Percentiles rank a stretch among this genome's conserved stretches.
phyloP scores from a whole-genome alignment of 257 asterid genomes.

The Solanum paucissectum region DNA sequence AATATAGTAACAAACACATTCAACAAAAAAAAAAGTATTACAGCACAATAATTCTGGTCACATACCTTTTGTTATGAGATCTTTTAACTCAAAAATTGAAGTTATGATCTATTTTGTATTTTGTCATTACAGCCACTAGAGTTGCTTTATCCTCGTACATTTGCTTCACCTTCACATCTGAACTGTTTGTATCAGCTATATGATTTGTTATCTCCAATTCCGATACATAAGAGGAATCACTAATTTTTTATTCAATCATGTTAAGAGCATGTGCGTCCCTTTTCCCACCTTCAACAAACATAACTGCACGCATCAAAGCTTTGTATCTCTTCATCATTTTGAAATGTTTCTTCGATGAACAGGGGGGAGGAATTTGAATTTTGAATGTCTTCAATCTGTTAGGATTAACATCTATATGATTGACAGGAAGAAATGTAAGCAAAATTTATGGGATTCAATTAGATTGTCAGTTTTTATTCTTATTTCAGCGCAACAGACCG shows the following conservation, averaged over 20 bases:
- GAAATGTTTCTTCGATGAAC: no score
- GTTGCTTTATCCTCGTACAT: background rate
- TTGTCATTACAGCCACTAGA: background rate
- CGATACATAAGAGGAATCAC: background rate
- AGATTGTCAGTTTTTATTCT: background rate
- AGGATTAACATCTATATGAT: background rate
- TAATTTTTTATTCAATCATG: background rate
- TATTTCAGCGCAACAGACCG: no score
- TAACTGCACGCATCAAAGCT: background rate
- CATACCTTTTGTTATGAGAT: no score
- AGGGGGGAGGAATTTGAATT: background rate
- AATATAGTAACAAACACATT: background rate
- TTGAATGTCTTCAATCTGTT: background rate
- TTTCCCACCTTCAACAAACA: background rate
- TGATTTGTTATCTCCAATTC: background rate
- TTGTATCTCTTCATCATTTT: background rate
- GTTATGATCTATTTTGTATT: background rate
- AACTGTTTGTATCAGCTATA: background rate
- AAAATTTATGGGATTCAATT: no score
- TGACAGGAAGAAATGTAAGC: background rate
- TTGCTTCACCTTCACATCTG: background rate
- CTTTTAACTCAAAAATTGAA: background rate
- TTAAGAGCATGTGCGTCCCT: background rate
- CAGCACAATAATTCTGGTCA: background rate
- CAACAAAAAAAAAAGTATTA: background rate